Evolutionary conservation across 441 rosid genomes (phyloP), one percentile per base, ranked within the genome.

Genomic region (Hura crepitans): DNA sequence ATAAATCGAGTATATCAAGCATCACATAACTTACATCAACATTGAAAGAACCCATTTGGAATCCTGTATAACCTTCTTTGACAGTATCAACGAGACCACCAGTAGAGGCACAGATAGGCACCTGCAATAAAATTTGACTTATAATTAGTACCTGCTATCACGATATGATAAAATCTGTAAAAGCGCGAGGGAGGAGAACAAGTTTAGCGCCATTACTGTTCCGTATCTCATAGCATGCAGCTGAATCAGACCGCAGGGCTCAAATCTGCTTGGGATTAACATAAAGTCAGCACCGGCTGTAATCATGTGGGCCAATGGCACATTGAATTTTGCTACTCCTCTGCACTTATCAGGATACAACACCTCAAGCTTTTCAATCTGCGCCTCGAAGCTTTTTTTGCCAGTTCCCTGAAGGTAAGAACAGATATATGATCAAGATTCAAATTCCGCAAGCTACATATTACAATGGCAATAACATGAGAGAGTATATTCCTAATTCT

Each of bases 161-260:
- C 20, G 20, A 0, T 4, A 23, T 5, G 7, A 31, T 35, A 35
- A 64, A 30, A 39, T 43, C 20, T 18, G 17, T n/a, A n/a, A 6
- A 9, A 22, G 15, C 22, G 10, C 30, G 2, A 50, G 45, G 28
- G 30, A 20, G 33, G 23, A 37, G 8, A 0, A 37, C 53, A 50
- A 15, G 50, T 15, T 27, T 9, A 56, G 49, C 0, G 33, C 15
- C 4, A 43, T 74, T 83, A 85, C 96, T 18, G 98, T 93, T 86
- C 98, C 98, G 75, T 91, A 94, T 81, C 96, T 85, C 98, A 91
- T 91, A 37, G 98, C 96, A 25, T 94, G 98, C 67, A 94, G 65
- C 78, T 91, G 98, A 74, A 94, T 91, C 75, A 94, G 96, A 73
- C 98, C 98, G 22, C 98, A 94, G 1, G 98, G 98, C 76, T 94